Percentiles rank a stretch among this genome's conserved stretches.
Evolutionary conservation across 371 early-diverging fungal genomes (phyloP).

Genomic region (Basidiobolus meristosporus): DNA sequence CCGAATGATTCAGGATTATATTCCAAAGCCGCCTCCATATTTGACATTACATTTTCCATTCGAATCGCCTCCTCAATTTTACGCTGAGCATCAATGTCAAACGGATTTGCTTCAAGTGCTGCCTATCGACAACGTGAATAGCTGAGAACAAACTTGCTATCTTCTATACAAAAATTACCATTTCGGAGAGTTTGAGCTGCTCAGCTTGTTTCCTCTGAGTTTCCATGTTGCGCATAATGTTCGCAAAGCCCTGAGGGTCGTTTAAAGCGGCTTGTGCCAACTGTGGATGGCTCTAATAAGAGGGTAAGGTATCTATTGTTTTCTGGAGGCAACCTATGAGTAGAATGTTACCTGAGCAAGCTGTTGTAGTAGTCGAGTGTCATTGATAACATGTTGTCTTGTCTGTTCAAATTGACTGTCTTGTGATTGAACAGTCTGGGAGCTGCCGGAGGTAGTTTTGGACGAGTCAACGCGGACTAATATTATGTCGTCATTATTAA

Average conservation of each 20-base stretch:
- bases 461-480: constrained; percentile 13
- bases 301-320: background rate
- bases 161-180: constrained; percentile 12
- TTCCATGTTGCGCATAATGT: constrained; percentile 41
- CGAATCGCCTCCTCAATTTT: constrained; percentile 81
- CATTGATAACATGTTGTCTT: constrained; percentile 51
- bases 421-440: constrained; percentile 2
- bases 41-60: constrained; percentile 67
- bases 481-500: constrained; percentile 57
- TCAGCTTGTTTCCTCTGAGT: constrained; percentile 32
- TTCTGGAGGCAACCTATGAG: background rate
- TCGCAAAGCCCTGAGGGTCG: constrained; percentile 39
- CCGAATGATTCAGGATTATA: constrained; percentile 91
- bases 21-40: constrained; percentile 83
- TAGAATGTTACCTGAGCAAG: constrained; percentile 22
- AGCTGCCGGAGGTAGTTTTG: background rate
- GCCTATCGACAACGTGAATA: constrained; percentile 4
- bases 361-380: constrained; percentile 38
- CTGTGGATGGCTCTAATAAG: constrained; percentile 38
- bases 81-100: constrained; percentile 77
- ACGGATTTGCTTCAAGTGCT: constrained; percentile 55
- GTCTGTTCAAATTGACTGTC: constrained; percentile 22
- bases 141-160: background rate
- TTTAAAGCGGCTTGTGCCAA: constrained; percentile 43
- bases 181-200: constrained; percentile 20